Conservation (phyloP, 1,284 basidiomycete genomes). For the Marasmius fiardii region DNA sequence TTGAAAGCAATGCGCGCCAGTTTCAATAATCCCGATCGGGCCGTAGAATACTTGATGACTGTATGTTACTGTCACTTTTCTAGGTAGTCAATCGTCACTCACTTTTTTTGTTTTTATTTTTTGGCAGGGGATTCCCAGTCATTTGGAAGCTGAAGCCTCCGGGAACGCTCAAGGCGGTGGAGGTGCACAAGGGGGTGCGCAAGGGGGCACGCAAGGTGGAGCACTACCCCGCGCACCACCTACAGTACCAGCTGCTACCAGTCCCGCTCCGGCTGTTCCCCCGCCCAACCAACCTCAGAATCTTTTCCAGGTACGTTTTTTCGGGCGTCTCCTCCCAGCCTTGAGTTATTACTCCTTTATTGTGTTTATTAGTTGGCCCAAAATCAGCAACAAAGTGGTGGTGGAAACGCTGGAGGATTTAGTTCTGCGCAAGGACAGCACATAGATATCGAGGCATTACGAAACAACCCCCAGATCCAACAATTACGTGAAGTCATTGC, state of each 20-base stretch:
- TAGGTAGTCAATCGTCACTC: constrained; percentile 9
- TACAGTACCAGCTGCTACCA: constrained; percentile 26
- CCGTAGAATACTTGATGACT: constrained; percentile 95
- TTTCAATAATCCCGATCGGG: constrained; percentile 98
- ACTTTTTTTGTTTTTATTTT: constrained; percentile 7
- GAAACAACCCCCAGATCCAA: constrained; percentile 60
- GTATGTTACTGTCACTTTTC: constrained; percentile 44
- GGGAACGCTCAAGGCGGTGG: background rate
- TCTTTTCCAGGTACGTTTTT: constrained; percentile 62
- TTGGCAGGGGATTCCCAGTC: constrained; percentile 79
- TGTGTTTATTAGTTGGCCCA: constrained; percentile 55
- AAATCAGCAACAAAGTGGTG: constrained; percentile 55
- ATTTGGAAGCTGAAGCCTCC: constrained; percentile 52
- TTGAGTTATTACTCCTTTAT: constrained; percentile 2
- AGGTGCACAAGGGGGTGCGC: constrained; percentile 31
- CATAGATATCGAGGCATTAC: constrained; percentile 52
- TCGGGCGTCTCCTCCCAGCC: background rate
- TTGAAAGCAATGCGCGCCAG: constrained; percentile 87
- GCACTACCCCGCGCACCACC: constrained; percentile 35
- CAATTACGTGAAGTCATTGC: constrained; percentile 69
- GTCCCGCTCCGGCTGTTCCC: constrained; percentile 31
- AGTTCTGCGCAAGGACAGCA: constrained; percentile 32
- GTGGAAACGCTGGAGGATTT: constrained; percentile 27
- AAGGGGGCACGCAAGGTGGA: constrained; percentile 27
- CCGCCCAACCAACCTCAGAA: constrained; percentile 55